Conservation (phyloP, 2,329 filamentous ascomycete genomes). For the Colletotrichum horii region DNA sequence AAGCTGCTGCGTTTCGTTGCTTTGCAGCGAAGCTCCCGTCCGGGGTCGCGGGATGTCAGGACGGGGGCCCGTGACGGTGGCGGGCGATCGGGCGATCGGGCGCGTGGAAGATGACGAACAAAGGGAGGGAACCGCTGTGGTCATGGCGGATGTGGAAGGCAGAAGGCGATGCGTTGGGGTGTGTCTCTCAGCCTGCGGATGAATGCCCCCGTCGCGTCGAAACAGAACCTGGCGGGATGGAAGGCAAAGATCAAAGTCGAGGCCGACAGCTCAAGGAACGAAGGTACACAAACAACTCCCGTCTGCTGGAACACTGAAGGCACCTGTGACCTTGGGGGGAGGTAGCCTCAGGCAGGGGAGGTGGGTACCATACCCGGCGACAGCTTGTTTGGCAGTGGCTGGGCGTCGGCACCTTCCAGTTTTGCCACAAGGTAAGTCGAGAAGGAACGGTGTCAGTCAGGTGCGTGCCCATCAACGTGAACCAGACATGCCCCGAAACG, state of each 20-base stretch:
- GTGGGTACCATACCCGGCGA: background rate
- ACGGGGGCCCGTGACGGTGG: too few species aligned
- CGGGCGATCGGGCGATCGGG: background rate
- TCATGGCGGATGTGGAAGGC: background rate
- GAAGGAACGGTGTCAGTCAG: too few species aligned
- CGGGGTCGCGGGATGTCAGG: too few species aligned
- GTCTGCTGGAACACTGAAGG: background rate
- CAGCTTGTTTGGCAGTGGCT: too few species aligned
- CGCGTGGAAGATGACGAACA: background rate
- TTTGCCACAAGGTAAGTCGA: too few species aligned
- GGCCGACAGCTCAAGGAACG: background rate
- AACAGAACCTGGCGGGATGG: background rate
- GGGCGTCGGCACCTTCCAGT: too few species aligned
- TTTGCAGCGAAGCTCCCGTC: background rate
- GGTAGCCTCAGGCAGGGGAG: too few species aligned
- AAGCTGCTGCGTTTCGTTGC: background rate
- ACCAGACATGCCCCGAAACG: too few species aligned
- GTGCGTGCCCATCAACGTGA: too few species aligned
- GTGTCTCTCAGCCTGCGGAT: background rate
- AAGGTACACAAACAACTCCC: background rate
- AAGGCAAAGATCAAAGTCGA: background rate
- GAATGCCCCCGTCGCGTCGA: background rate
- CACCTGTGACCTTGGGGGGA: too few species aligned
- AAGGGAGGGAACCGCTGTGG: background rate
- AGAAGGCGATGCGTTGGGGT: background rate